Evolutionary conservation across 2,329 filamentous ascomycete species (phyloP).

Genomic region (Exophiala alcalophila): DNA sequence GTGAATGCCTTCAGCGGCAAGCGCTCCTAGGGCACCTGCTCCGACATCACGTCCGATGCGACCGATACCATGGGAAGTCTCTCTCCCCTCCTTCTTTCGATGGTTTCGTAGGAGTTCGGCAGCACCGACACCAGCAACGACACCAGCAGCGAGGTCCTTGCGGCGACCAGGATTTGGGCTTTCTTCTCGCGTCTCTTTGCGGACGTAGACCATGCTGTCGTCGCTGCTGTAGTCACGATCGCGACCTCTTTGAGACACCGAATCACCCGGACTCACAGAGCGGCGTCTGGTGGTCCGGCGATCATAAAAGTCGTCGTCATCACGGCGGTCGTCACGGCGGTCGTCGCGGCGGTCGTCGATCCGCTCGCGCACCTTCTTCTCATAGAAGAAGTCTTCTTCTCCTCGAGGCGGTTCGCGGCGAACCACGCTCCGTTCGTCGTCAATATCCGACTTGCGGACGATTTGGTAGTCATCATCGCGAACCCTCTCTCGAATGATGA

Average conservation of each 20-base stretch:
- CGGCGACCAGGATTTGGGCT: slow-evolving; percentile 46
- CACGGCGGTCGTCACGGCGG: slow-evolving; percentile 43
- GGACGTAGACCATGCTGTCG: slow-evolving; percentile 60
- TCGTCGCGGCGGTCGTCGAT: slow-evolving; percentile 44
- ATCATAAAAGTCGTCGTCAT: slow-evolving; percentile 63
- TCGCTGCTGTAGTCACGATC: slow-evolving; percentile 55
- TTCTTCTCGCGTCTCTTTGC: slow-evolving; percentile 44
- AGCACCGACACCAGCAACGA: slow-evolving; percentile 58
- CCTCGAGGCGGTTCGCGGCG: slow-evolving; percentile 34
- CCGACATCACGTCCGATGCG: slow-evolving; percentile 53
- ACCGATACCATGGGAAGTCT: slow-evolving; percentile 50
- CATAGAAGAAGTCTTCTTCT: slow-evolving; percentile 33
- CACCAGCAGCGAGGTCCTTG: slow-evolving; percentile 61
- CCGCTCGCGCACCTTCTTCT: slow-evolving; percentile 31
- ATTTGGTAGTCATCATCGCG: slow-evolving; percentile 59
- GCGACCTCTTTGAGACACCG: slow-evolving; percentile 49
- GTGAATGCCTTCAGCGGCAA: slow-evolving; percentile 58
- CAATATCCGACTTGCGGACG: slow-evolving; percentile 56
- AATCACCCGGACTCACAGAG: slow-evolving; percentile 52
- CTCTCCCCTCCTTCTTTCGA: slow-evolving; percentile 55
- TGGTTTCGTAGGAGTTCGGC: slow-evolving; percentile 60
- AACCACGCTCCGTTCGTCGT: slow-evolving; percentile 43
- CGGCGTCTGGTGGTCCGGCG: slow-evolving; percentile 54
- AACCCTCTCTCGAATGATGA: slow-evolving; percentile 54
- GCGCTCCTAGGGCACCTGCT: slow-evolving; percentile 60